Conservation (phyloP, 1,284 basidiomycete species). For the Malassezia japonica region DNA sequence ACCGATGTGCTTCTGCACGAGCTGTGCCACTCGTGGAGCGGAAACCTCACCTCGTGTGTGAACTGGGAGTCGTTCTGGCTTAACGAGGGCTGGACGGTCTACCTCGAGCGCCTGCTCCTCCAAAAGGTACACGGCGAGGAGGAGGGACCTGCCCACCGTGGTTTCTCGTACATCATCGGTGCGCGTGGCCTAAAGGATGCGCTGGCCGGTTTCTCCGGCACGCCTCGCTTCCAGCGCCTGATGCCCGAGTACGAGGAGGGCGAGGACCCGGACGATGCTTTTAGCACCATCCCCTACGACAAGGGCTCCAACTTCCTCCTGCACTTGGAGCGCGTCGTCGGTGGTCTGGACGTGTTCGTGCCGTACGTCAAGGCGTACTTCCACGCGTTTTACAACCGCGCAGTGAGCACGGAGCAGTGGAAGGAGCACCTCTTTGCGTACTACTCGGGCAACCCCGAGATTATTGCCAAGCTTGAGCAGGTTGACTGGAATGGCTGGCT, state of each 20-base stretch:
- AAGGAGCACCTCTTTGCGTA: conserved; percentile 77
- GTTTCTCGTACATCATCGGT: conserved; percentile 70
- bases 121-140: conserved; percentile 60
- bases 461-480: conserved; percentile 53
- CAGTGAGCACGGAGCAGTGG: conserved; percentile 82
- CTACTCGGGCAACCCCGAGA: conserved; percentile 53
- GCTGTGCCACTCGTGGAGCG: conserved; percentile 45
- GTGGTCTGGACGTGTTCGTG: conserved; percentile 63
- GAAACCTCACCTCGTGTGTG: conserved; percentile 43
- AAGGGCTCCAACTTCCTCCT: conserved; percentile 65
- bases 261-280: conserved; percentile 56
- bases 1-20: conserved; percentile 52
- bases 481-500: conserved; percentile 73
- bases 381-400: conserved; percentile 55
- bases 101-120: conserved; percentile 76
- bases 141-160: conserved; percentile 60
- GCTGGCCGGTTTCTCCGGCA: conserved; percentile 52
- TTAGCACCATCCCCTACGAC: conserved; percentile 61
- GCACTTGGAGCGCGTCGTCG: conserved; percentile 63
- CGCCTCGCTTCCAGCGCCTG: conserved; percentile 70
- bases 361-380: conserved; percentile 64
- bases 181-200: conserved; percentile 64
- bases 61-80: conserved; percentile 48
- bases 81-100: conserved; percentile 72
- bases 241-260: conserved; percentile 73